A percentile compares a stretch with the other conserved stretches of the same genome.
Evolutionary conservation across 2,329 filamentous ascomycete genomes (phyloP).

Genomic region (Escovopsis weberi): DNA sequence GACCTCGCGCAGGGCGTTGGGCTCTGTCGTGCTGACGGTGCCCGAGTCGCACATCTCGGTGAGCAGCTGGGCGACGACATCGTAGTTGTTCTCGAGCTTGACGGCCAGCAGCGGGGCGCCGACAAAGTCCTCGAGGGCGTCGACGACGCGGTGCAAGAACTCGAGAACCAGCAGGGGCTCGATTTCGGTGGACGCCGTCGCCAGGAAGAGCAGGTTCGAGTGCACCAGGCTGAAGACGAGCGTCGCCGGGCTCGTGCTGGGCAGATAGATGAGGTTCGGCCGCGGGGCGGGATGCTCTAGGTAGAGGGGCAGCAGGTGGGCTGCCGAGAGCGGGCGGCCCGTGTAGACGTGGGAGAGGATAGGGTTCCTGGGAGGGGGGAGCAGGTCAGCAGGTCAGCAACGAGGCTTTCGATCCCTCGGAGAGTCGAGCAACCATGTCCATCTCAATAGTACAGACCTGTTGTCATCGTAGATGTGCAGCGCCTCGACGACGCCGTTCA

Average conservation of each 20-base stretch:
- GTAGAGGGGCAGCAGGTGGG: slow-evolving; percentile 71
- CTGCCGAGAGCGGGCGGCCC: slow-evolving; percentile 62
- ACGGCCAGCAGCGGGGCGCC: slow-evolving; percentile 71
- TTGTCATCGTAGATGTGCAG: slow-evolving; percentile 95
- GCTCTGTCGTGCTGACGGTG: slow-evolving; percentile 77
- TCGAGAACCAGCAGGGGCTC: slow-evolving; percentile 85
- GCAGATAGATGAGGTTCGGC: slow-evolving; percentile 73
- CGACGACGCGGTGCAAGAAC: slow-evolving; percentile 84
- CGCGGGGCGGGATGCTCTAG: slow-evolving; percentile 67
- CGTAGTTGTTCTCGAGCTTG: slow-evolving; percentile 82
- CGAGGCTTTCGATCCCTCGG: background rate
- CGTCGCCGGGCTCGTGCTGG: slow-evolving; percentile 69
- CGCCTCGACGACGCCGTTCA: slow-evolving; percentile 84
- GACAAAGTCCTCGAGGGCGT: slow-evolving; percentile 88
- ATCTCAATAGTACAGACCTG: slow-evolving; percentile 57
- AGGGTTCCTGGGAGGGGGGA: slow-evolving; percentile 46
- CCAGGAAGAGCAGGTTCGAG: slow-evolving; percentile 72
- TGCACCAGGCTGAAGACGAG: slow-evolving; percentile 81
- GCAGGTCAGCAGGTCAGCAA: background rate
- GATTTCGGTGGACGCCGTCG: slow-evolving; percentile 71
- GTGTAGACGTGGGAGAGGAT: slow-evolving; percentile 84
- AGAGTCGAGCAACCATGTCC: background rate
- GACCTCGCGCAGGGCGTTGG: slow-evolving; percentile 78
- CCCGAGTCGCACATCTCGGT: slow-evolving; percentile 96
- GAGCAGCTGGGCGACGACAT: slow-evolving; percentile 84